These are phyloP conservation scores for Plasmodium ovale DNA, from an alignment of 169 alveolate genomes.

Conservation along the genomic window DNA sequence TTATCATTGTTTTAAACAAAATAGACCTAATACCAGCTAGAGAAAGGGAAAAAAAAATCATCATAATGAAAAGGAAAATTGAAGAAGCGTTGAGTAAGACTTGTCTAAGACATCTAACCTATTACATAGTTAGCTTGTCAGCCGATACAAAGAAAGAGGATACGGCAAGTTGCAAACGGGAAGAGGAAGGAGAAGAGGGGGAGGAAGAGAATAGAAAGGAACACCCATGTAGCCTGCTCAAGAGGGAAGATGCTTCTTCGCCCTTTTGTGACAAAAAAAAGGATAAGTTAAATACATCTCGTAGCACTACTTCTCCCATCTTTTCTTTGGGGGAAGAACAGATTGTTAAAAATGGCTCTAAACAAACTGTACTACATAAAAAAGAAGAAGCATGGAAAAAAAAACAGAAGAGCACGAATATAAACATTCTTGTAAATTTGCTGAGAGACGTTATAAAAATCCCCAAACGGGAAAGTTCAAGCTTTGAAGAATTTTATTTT, in stretches of 20 bases:
- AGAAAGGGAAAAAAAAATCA: constrained; percentile 82
- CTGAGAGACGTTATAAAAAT: constrained; percentile 73
- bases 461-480: constrained; percentile 77
- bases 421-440: constrained; percentile 59
- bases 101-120: constrained; percentile 78
- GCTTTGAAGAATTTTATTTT: constrained; percentile 82
- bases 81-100: constrained; percentile 74
- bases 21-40: constrained; percentile 89
- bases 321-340: no score
- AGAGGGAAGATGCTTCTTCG: not conserved
- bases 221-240: not conserved
- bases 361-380: no score
- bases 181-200: constrained; percentile 6
- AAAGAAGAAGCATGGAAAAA: not conserved
- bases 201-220: constrained; percentile 3
- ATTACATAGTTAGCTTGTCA: constrained; percentile 80
- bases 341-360: no score
- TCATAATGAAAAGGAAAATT: constrained; percentile 72
- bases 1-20: constrained; percentile 91
- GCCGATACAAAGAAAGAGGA: constrained; percentile 80
- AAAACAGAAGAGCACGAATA: constrained; percentile 21
- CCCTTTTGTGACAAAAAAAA: no score
- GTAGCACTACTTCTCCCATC: no score
- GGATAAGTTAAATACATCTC: no score
- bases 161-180: constrained; percentile 69